phyloP scores from a whole-genome alignment of 208 protist species.

The Crithidia bombi region DNA sequence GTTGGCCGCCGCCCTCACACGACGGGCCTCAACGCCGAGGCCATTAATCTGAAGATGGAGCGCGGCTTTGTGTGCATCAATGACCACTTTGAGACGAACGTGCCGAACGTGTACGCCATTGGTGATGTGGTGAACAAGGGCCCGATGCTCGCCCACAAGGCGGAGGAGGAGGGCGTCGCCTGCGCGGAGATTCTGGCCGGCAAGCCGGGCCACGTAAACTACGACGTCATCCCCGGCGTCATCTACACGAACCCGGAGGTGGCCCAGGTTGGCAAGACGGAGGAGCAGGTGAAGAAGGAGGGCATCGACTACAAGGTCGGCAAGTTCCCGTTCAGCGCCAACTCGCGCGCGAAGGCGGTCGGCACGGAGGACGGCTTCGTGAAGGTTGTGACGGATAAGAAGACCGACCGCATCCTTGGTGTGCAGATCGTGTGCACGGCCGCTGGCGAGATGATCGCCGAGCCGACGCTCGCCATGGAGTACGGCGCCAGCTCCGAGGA shows the following conservation, averaged over 20 bases:
- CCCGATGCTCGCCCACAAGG: slow-evolving; percentile 99
- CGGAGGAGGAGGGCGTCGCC: slow-evolving; percentile 98
- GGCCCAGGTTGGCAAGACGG: slow-evolving; percentile 97
- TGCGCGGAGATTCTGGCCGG: slow-evolving; percentile 94
- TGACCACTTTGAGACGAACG: slow-evolving; percentile 95
- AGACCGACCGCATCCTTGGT: slow-evolving; percentile 98
- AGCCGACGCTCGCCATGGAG: slow-evolving; percentile 98
- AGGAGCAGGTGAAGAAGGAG: slow-evolving; percentile 96
- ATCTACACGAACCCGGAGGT: slow-evolving; percentile 99
- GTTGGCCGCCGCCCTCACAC: slow-evolving; percentile 98
- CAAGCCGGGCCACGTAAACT: slow-evolving; percentile 97
- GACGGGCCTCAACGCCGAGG: slow-evolving; percentile 92
- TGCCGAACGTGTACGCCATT: slow-evolving; percentile 98
- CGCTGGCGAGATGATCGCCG: slow-evolving; percentile 98
- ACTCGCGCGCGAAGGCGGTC: slow-evolving; percentile 97
- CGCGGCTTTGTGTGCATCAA: slow-evolving; percentile 95
- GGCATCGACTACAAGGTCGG: slow-evolving; percentile 96
- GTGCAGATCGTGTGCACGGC: slow-evolving; percentile 97
- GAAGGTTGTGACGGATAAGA: slow-evolving; percentile 96
- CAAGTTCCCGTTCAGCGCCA: slow-evolving; percentile 98
- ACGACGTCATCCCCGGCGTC: slow-evolving; percentile 97
- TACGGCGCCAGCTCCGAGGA: slow-evolving; percentile 98
- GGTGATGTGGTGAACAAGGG: slow-evolving; percentile 98
- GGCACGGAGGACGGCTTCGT: slow-evolving; percentile 97
- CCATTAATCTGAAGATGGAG: slow-evolving; percentile 92